Evolutionary conservation across 2,329 filamentous ascomycete genomes (phyloP).

Genomic region (Colletotrichum tamarilloi): DNA sequence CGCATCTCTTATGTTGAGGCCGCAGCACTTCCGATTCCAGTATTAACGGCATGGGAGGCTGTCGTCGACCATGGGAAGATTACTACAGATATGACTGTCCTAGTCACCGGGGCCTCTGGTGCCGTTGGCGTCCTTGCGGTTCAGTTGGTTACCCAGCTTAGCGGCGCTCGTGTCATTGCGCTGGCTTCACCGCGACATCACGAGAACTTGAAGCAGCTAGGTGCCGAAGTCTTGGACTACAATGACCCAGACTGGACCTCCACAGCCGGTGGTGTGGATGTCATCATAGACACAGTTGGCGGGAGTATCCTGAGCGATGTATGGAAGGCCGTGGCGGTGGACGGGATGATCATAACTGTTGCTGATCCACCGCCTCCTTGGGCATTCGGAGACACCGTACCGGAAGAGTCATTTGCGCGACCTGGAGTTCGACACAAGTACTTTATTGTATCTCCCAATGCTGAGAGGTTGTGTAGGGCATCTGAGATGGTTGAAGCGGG

Average conservation of each 20-base stretch:
- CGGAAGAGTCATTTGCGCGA: conserved; percentile 34
- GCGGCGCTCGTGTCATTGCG: conserved; percentile 40
- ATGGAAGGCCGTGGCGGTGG: conserved; percentile 44
- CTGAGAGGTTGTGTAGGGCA: conserved; percentile 36
- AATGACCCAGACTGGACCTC: conserved; percentile 38
- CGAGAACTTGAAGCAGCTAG: conserved; percentile 36
- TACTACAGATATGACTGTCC: conserved; percentile 33
- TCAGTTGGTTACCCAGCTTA: conserved; percentile 41
- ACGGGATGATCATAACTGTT: conserved; percentile 47
- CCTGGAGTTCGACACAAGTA: conserved; percentile 42
- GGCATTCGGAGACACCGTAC: conserved; percentile 41
- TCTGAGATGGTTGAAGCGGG: conserved; percentile 40
- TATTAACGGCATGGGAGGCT: conserved; percentile 42
- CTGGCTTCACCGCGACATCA: conserved; percentile 42
- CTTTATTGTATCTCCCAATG: conserved; percentile 43
- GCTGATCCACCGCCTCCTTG: conserved; percentile 47
- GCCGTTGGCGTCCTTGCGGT: conserved; percentile 45
- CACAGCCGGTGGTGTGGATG: conserved; percentile 39
- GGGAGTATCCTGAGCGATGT: conserved; percentile 41
- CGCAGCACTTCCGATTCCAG: conserved; percentile 45
- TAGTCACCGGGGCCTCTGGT: conserved; percentile 45
- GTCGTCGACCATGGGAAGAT: background rate
- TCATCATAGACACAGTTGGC: conserved; percentile 47
- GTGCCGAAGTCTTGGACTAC: conserved; percentile 44
- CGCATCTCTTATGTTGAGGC: conserved; percentile 40